Evolutionary conservation across 345 rosid species (phyloP).

Genomic region (Brassica cretica): DNA sequence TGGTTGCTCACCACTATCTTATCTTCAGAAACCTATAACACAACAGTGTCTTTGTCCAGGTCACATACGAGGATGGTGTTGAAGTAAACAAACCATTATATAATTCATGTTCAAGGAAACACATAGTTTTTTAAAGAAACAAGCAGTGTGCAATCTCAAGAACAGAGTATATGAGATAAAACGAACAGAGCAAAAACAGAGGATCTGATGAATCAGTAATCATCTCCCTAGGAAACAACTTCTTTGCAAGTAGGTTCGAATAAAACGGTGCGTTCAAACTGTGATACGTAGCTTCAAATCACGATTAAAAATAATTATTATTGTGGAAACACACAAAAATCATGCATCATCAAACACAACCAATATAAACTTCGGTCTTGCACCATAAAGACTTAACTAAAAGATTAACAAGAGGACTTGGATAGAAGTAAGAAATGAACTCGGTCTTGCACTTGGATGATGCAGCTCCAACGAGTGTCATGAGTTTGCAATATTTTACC

Average conservation of each 20-base stretch:
- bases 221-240: constrained; percentile 85
- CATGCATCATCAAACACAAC: too few relatives aligned
- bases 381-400: too few relatives aligned
- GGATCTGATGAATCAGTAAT: constrained; percentile 47
- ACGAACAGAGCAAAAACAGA: constrained; percentile 18
- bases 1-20: not conserved
- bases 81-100: not conserved
- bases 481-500: not conserved
- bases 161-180: constrained; percentile 17
- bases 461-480: not conserved
- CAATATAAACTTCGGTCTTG: too few relatives aligned
- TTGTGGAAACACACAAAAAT: not conserved
- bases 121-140: not conserved
- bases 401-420: too few relatives aligned
- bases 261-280: constrained; percentile 85
- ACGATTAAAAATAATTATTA: constrained; percentile 50
- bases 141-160: constrained; percentile 16
- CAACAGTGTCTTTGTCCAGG: constrained; percentile 35
- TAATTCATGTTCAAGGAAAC: constrained; percentile 4
- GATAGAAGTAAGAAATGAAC: not conserved
- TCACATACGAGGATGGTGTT: constrained; percentile 78
- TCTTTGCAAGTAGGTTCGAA: constrained; percentile 97
- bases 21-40: not conserved
- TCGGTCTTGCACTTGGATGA: not conserved
- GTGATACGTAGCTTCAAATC: constrained; percentile 90